A percentile compares a stretch with the other conserved stretches of the same genome.
These are phyloP conservation scores for Fusarium chuoi DNA, from an alignment of 2,329 filamentous ascomycete genomes.

Conservation along the genomic window DNA sequence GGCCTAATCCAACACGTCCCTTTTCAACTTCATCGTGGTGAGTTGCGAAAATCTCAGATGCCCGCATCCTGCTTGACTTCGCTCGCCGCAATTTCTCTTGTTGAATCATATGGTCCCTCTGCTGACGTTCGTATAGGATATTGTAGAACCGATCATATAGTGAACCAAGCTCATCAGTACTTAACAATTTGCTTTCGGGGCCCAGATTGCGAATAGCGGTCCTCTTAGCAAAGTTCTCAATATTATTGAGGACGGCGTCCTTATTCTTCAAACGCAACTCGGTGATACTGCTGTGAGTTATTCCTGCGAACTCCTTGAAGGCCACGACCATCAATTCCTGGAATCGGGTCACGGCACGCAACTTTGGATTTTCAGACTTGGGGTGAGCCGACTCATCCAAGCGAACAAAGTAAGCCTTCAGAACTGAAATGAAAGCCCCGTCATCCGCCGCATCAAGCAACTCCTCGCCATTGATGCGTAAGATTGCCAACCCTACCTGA, in stretches of 20 bases:
- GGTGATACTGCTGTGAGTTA: constrained; percentile 91
- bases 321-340: constrained; percentile 99
- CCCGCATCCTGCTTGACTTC: constrained; percentile 64
- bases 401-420: constrained; percentile 93
- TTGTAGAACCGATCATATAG: constrained; percentile 96
- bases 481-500: constrained; percentile 94
- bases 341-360: constrained; percentile 92
- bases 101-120: constrained; percentile 79
- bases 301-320: constrained; percentile 96
- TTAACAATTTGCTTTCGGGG: constrained; percentile 92
- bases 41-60: constrained; percentile 52
- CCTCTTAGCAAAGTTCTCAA: constrained; percentile 96
- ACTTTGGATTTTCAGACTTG: constrained; percentile 92
- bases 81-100: constrained; percentile 76
- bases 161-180: constrained; percentile 84
- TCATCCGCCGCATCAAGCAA: constrained; percentile 93
- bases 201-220: constrained; percentile 96
- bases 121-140: constrained; percentile 90
- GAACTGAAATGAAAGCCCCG: constrained; percentile 93
- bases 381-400: constrained; percentile 96
- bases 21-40: constrained; percentile 73
- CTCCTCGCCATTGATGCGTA: constrained; percentile 96
- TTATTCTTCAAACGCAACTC: constrained; percentile 94
- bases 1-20: constrained; percentile 86
- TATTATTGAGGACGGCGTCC: constrained; percentile 91